Evolutionary conservation across 2,329 filamentous ascomycete species (phyloP).

Genomic region (Apiospora phragmitis): DNA sequence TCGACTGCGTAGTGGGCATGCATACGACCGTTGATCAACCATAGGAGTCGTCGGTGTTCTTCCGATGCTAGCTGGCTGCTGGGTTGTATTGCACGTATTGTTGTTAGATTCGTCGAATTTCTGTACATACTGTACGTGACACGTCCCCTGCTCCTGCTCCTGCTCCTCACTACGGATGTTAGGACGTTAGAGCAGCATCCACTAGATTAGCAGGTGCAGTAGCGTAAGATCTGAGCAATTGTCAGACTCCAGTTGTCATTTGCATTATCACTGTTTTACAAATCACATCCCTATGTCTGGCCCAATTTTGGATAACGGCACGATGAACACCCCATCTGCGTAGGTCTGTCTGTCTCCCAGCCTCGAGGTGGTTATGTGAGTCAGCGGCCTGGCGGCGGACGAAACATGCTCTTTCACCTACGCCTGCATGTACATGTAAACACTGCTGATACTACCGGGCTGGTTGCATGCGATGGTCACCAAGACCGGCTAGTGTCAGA

Average conservation of each 20-base stretch:
- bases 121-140: background rate
- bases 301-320: background rate
- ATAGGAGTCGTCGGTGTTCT: background rate
- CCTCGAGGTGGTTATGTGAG: background rate
- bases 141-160: background rate
- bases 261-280: background rate
- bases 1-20: background rate
- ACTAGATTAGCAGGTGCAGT: slow-evolving; percentile 3
- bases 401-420: background rate
- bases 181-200: background rate
- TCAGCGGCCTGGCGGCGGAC: background rate
- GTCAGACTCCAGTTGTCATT: background rate
- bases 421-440: background rate
- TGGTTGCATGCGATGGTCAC: background rate
- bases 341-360: background rate
- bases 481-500: background rate
- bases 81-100: background rate
- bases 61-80: background rate
- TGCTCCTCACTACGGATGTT: background rate
- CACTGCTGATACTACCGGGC: background rate
- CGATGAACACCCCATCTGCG: background rate
- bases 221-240: background rate
- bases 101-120: background rate
- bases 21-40: background rate
- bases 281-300: background rate